Evolutionary conservation across 805 yeast genomes (phyloP).

Genomic region (Candida ortonii): DNA sequence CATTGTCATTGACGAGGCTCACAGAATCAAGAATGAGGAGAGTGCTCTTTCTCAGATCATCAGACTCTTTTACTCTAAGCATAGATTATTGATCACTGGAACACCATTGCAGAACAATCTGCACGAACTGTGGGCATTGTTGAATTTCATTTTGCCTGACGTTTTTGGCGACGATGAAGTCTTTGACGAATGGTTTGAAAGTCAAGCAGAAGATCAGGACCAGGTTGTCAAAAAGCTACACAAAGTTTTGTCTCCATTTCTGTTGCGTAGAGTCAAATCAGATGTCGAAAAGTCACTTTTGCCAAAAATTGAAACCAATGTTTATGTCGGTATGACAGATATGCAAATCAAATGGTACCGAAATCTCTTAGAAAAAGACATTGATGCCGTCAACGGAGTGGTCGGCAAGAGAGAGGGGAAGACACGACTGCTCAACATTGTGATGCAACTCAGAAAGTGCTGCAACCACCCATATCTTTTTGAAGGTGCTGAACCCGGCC

Average conservation of each 20-base stretch:
- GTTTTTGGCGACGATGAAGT: slow-evolving; percentile 88
- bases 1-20: slow-evolving; percentile 93
- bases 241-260: slow-evolving; percentile 81
- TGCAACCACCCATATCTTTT: slow-evolving; percentile 96
- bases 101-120: slow-evolving; percentile 93
- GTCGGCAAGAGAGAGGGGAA: slow-evolving; percentile 93
- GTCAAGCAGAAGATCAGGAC: slow-evolving; percentile 67
- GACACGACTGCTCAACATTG: slow-evolving; percentile 86
- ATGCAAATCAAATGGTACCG: slow-evolving; percentile 95
- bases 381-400: slow-evolving; percentile 94
- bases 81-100: slow-evolving; percentile 86
- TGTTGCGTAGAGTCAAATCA: slow-evolving; percentile 83
- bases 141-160: slow-evolving; percentile 89
- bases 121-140: slow-evolving; percentile 94
- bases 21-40: slow-evolving; percentile 92
- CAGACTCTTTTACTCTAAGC: slow-evolving; percentile 79
- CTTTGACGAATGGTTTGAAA: slow-evolving; percentile 91
- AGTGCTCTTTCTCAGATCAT: slow-evolving; percentile 90
- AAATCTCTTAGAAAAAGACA: slow-evolving; percentile 83
- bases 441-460: slow-evolving; percentile 94
- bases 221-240: slow-evolving; percentile 84
- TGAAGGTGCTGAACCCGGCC: slow-evolving; percentile 99
- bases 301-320: slow-evolving; percentile 86
- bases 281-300: slow-evolving; percentile 89
- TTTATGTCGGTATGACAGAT: slow-evolving; percentile 91